A percentile compares a stretch with the other conserved stretches of the same genome.
These are phyloP conservation scores for Uncinocarpus reesii DNA, from an alignment of 2,329 filamentous ascomycete genomes.

Conservation along the genomic window DNA sequence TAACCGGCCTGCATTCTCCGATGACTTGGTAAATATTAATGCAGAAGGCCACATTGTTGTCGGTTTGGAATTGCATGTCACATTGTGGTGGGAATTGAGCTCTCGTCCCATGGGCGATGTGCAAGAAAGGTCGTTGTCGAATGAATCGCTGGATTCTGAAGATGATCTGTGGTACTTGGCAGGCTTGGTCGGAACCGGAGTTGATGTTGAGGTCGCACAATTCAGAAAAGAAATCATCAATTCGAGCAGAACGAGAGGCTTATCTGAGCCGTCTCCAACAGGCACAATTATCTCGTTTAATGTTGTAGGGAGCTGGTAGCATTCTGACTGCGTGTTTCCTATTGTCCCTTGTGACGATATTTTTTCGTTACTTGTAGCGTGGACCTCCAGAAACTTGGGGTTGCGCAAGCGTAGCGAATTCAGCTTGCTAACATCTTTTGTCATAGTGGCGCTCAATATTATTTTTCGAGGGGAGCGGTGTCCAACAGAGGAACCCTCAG, in stretches of 20 bases:
- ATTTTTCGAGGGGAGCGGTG: conserved; percentile 58
- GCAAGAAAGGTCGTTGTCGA: conserved; percentile 19
- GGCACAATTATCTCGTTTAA: conserved; percentile 58
- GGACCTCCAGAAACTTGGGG: conserved; percentile 67
- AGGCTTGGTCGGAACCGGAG: background rate
- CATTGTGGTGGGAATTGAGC: conserved; percentile 18
- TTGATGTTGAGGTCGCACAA: conserved; percentile 10
- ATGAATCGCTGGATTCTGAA: conserved; percentile 27
- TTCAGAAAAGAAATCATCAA: conserved; percentile 47
- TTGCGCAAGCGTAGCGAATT: conserved; percentile 60
- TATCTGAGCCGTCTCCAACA: conserved; percentile 58
- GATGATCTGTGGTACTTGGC: conserved; percentile 22
- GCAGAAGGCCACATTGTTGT: conserved; percentile 32
- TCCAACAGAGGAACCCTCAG: conserved; percentile 31
- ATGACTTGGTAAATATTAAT: conserved; percentile 83
- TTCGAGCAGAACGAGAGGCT: conserved; percentile 75
- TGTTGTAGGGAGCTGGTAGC: conserved; percentile 51
- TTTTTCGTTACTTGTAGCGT: background rate
- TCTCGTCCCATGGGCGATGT: conserved; percentile 18
- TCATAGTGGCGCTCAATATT: conserved; percentile 86
- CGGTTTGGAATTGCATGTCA: conserved; percentile 23
- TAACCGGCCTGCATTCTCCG: conserved; percentile 78
- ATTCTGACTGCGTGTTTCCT: conserved; percentile 34
- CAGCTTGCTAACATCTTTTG: conserved; percentile 69
- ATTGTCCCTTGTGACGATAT: conserved; percentile 3